A percentile compares a stretch with the other conserved stretches of the same genome.
These are phyloP conservation scores for Termitomyces sp. DNA, from an alignment of 768 basidiomycete genomes.

Conservation along the genomic window DNA sequence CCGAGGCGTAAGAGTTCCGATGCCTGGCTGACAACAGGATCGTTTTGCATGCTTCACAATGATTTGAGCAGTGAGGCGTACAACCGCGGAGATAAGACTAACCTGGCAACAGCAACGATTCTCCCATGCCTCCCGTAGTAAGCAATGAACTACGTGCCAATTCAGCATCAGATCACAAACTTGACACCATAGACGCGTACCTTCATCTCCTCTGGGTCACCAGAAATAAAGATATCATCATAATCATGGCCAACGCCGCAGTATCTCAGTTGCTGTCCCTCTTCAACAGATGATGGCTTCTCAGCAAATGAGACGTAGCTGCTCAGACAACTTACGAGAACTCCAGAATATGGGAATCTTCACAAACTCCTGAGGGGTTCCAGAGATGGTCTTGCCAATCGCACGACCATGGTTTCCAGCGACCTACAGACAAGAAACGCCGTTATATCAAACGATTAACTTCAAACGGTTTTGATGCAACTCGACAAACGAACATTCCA, in stretches of 20 bases:
- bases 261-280: conserved; percentile 86
- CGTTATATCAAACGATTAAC: not conserved
- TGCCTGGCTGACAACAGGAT: conserved; percentile 75
- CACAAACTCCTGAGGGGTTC: conserved; percentile 59
- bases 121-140: conserved; percentile 69
- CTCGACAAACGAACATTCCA: conserved; percentile 65
- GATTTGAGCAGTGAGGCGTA: not conserved
- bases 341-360: conserved; percentile 92
- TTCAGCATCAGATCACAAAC: not conserved
- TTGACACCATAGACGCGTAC: conserved; percentile 27
- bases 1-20: conserved; percentile 76
- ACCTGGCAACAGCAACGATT: conserved; percentile 69
- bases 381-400: conserved; percentile 76
- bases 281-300: conserved; percentile 28
- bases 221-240: conserved; percentile 79
- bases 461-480: not conserved
- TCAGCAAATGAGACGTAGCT: not conserved
- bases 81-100: conserved; percentile 10
- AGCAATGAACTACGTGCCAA: conserved; percentile 59
- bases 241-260: conserved; percentile 68
- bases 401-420: conserved; percentile 85
- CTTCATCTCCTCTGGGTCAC: conserved; percentile 75
- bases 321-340: conserved; percentile 53
- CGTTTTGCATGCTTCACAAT: conserved; percentile 65
- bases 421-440: conserved; percentile 40